phyloP scores from a whole-genome alignment of 2,329 filamentous ascomycete genomes.

The Talaromyces funiculosus region DNA sequence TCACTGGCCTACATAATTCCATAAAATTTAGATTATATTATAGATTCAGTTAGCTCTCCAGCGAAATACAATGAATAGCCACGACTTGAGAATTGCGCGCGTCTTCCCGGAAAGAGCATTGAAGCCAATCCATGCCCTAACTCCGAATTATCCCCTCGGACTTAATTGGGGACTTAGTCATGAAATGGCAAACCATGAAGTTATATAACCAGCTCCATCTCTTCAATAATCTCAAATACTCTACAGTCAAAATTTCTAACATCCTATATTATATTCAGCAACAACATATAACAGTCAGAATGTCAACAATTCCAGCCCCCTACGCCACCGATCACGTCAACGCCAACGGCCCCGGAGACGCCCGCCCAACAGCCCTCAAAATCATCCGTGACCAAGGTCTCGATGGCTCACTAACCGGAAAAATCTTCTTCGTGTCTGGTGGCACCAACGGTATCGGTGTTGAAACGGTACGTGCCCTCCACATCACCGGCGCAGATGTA shows the following conservation, averaged over 20 bases:
- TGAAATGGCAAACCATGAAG: background rate
- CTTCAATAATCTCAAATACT: background rate
- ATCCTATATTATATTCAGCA: too few species aligned
- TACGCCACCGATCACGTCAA: conserved; percentile 10
- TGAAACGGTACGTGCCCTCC: conserved; percentile 10
- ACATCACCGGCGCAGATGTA: conserved; percentile 10
- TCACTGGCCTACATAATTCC: background rate
- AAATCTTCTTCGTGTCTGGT: conserved; percentile 6
- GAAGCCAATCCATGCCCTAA: background rate
- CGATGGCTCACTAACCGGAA: background rate
- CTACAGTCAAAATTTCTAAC: background rate
- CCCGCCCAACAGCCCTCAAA: conserved; percentile 12
- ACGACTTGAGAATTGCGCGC: background rate
- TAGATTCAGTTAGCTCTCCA: background rate
- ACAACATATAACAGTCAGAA: background rate
- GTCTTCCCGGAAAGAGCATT: background rate
- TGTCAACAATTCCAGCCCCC: conserved; percentile 5
- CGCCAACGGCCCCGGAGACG: conserved; percentile 8
- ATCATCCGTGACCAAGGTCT: conserved; percentile 8
- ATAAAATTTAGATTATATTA: background rate
- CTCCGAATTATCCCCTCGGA: conserved; percentile 2
- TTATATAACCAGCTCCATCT: background rate
- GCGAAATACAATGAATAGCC: background rate
- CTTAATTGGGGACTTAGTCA: background rate
- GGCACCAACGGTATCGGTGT: conserved; percentile 12